These are phyloP conservation scores for Fusarium sp. DNA, from an alignment of 2,329 filamentous ascomycete species.

Conservation along the genomic window DNA sequence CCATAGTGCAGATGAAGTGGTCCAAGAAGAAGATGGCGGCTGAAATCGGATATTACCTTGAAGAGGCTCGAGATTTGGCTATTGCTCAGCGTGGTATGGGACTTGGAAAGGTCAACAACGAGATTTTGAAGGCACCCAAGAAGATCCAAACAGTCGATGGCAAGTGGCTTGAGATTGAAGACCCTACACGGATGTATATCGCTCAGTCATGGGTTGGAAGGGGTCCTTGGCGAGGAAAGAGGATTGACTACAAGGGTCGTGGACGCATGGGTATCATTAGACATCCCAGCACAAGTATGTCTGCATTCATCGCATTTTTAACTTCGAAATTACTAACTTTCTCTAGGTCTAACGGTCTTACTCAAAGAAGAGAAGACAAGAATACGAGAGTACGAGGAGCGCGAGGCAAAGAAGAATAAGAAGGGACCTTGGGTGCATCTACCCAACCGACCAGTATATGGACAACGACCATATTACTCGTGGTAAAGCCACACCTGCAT, in stretches of 20 bases:
- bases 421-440: slow-evolving; percentile 88
- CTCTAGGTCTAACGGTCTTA: slow-evolving; percentile 78
- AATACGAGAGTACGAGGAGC: slow-evolving; percentile 82
- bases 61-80: slow-evolving; percentile 84
- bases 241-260: slow-evolving; percentile 79
- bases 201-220: slow-evolving; percentile 93
- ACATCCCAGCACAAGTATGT: slow-evolving; percentile 81
- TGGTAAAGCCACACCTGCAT: slow-evolving; percentile 70
- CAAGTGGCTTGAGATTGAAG: slow-evolving; percentile 75
- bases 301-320: not conserved
- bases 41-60: slow-evolving; percentile 82
- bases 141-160: slow-evolving; percentile 82
- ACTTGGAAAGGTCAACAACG: slow-evolving; percentile 62
- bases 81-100: slow-evolving; percentile 89
- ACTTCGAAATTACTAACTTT: slow-evolving; percentile 32
- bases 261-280: slow-evolving; percentile 76
- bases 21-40: slow-evolving; percentile 92
- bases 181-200: slow-evolving; percentile 88
- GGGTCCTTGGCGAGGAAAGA: slow-evolving; percentile 69
- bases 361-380: slow-evolving; percentile 95
- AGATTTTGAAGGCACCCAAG: slow-evolving; percentile 53
- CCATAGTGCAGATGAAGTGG: slow-evolving; percentile 94
- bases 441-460: slow-evolving; percentile 85
- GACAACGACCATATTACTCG: slow-evolving; percentile 89
- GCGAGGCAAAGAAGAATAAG: slow-evolving; percentile 78